Evolutionary conservation across 352 stramenopile species (phyloP), one percentile per base, ranked within the genome.

Genomic region (Globisporangium orthogonon): DNA sequence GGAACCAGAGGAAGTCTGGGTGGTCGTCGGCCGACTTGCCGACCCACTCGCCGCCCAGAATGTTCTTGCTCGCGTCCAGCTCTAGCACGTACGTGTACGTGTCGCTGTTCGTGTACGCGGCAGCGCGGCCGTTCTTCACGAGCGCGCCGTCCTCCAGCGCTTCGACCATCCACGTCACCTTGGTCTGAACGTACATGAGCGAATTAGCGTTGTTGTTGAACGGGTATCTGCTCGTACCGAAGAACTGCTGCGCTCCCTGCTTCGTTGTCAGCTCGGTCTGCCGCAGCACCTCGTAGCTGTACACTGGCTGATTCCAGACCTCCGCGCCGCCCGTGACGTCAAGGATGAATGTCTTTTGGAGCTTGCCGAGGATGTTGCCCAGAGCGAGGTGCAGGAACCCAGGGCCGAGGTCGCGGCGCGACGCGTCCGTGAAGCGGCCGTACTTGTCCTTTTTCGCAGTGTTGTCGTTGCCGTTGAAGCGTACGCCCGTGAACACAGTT

Each of bases 291-390:
- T 73, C 54, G 56, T 78, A 81, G 51, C 70, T 69, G 41, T 72
- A 65, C 44, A 89, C 66, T 7, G 76, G 76, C 53, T 85, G 73
- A 67, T 89, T 87, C 74, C 76, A 87, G n/a, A 87, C 76, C 52
- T 61, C 52, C 9, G 55, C 35, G 30, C 50, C 56, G 4, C 41
- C 61, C 11, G 40, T 10, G 40, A 63, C 58, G 17, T 67, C 61
- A 11, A 65, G 35, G 39, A 65, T 58, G 56, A 67, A 53, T 10
- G 55, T 41, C 39, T 59, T 28, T 18, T 59, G 47, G 50, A 61
- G 35, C 37, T 47, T 50, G 11, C 61, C 56, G n/a, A 65, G 30
- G 48, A 60, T 65, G 41, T 67, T 67, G 35, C 18, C 29, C 10
- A 67, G 39, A 7, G 56, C 61, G 35, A 67, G 53, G 50, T 61